Evolutionary conservation across 2,329 filamentous ascomycete species (phyloP), one percentile per base, ranked within the genome.

Genomic region (Ceratocystis cubensis): DNA sequence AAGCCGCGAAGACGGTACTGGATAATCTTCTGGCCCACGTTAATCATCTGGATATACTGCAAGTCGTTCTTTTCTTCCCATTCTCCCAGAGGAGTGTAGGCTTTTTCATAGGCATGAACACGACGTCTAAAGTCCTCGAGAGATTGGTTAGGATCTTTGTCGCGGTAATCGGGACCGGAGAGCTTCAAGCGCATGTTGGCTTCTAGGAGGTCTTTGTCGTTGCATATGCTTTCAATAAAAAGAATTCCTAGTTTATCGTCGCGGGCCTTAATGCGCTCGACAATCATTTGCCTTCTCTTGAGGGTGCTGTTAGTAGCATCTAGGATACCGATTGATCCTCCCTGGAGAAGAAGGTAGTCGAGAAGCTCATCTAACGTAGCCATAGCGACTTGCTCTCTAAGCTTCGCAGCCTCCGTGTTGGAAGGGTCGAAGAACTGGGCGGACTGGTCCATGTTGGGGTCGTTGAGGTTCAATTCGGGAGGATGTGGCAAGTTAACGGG

Each of bases 301-400:
- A 96, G 82, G 0, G 94, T 99, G 78, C 92, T 96, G 78, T 99
- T 99, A 6, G 94, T 99, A 6, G 94, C 94, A 76, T 99, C 94
- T 13, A 99, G 84, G 69, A 99, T 97, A 46, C 94, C 94, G 8
- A 97, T 90, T 37, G 91, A 89, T 61, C 94, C 94, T 33, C 88
- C 90, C 65, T 86, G 81, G 28, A 86, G 80, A 44, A 97, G 79
- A 10, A 99, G 85, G 74, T 96, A 99, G 71, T 96, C 88, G 61
- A 99, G 77, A 7, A 97, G 80, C 73, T 99, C 94, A 72, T 99
- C 90, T 63, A 97, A 78, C 0, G 94, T 97, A 64, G 93, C 89
- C 75, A 96, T 84, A 4, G 94, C 94, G 45, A 96, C 89, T 75
- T 96, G 89, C 74, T 99, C 93, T 70, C 94, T 85, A 37, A 97